Conservation (phyloP, 805 yeast species). For the Metschnikowia shivogae region DNA sequence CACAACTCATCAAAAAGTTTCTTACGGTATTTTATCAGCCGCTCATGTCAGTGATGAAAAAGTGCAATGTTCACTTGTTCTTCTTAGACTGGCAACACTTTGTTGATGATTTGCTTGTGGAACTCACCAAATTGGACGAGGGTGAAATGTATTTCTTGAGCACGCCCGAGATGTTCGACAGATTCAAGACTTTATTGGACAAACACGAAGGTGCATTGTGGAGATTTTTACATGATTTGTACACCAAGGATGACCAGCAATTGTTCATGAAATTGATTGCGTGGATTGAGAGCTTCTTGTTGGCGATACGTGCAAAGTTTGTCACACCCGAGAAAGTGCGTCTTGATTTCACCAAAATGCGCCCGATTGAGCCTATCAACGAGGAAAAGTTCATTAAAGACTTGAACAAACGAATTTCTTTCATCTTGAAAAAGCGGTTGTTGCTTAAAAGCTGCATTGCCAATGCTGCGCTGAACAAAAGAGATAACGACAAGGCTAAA, state of each 20-base stretch:
- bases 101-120: constrained; percentile 55
- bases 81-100: constrained; percentile 41
- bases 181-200: constrained; percentile 60
- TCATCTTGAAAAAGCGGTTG: constrained; percentile 34
- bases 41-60: constrained; percentile 60
- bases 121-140: constrained; percentile 55
- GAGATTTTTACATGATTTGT: constrained; percentile 75
- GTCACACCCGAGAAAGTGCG: constrained; percentile 34
- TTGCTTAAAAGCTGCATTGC: constrained; percentile 34
- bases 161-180: constrained; percentile 60
- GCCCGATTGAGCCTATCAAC: constrained; percentile 25
- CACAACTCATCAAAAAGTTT: constrained; percentile 68
- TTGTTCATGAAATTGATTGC: constrained; percentile 66
- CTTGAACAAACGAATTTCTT: constrained; percentile 36
- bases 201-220: constrained; percentile 71
- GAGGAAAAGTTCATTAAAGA: constrained; percentile 32
- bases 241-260: constrained; percentile 66
- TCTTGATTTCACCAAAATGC: constrained; percentile 38
- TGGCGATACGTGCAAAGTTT: constrained; percentile 60
- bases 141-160: constrained; percentile 46
- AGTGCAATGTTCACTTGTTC: constrained; percentile 62
- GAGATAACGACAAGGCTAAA: constrained; percentile 16
- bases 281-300: constrained; percentile 71
- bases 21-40: constrained; percentile 73
- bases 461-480: constrained; percentile 5